Conservation (phyloP, 1,284 basidiomycete genomes). For the Apiotrichum gracile region DNA sequence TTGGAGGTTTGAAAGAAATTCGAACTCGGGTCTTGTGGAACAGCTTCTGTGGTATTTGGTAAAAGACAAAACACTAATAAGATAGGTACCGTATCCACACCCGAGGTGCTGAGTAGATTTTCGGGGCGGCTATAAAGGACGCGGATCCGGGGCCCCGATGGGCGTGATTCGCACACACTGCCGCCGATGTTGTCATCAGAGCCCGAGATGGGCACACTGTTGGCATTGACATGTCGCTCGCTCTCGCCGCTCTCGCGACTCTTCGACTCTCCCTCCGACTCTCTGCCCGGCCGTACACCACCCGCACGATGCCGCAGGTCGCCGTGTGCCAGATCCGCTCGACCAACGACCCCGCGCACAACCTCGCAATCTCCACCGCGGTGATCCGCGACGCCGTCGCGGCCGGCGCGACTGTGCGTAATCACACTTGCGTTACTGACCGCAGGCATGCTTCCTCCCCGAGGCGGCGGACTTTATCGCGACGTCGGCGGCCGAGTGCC, state of each 20-base stretch:
- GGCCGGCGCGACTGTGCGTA: constrained; percentile 45
- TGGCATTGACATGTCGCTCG: no score
- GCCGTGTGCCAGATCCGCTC: constrained; percentile 39
- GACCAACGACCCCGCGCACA: constrained; percentile 37
- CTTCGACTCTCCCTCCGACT: no score
- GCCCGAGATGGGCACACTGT: no score
- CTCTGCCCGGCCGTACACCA: no score
- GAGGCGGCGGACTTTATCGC: constrained; percentile 54
- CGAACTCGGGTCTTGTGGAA: background rate
- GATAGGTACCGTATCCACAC: background rate
- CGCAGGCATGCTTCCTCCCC: constrained; percentile 48
- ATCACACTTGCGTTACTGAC: background rate
- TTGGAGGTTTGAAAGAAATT: background rate
- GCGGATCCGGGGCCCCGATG: no score
- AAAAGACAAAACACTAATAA: constrained; percentile 3
- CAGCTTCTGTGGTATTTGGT: constrained; percentile 3
- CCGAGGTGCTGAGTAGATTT: background rate
- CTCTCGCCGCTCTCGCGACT: background rate
- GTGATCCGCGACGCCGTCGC: constrained; percentile 46
- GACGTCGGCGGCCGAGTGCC: constrained; percentile 35
- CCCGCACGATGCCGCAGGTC: constrained; percentile 18
- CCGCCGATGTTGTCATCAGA: no score
- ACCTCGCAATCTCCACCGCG: constrained; percentile 35
- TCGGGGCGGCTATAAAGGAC: background rate
- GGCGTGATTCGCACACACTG: no score